Evolutionary conservation across 2,329 filamentous ascomycete species (phyloP).

Genomic region (Trichoderma simmonsii): DNA sequence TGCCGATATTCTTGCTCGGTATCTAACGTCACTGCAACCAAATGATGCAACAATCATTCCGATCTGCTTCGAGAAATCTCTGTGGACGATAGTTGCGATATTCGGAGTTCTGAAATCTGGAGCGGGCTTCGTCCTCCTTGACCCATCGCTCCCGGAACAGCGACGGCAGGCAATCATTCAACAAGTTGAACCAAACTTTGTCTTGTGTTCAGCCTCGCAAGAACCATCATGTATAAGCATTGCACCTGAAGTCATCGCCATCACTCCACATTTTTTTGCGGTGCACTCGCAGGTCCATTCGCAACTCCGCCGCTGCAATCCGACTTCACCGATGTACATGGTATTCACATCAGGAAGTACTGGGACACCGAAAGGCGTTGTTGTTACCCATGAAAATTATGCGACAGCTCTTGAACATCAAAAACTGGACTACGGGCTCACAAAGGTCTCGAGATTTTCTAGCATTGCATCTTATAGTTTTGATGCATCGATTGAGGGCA

Average conservation of each 20-base stretch:
- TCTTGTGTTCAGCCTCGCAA: neutral
- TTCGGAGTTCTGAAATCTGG: neutral
- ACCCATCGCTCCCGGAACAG: neutral
- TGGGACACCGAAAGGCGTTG: constrained; percentile 25
- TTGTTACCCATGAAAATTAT: constrained; percentile 19
- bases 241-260: neutral
- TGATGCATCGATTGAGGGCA: constrained; percentile 22
- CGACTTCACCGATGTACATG: neutral
- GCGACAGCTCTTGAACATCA: constrained; percentile 14
- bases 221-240: neutral
- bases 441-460: constrained; percentile 19
- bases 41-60: neutral
- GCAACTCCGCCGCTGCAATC: neutral
- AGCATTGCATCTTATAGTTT: constrained; percentile 26
- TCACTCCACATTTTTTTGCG: neutral
- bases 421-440: neutral
- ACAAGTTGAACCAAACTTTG: neutral
- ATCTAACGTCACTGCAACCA: neutral
- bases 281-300: neutral
- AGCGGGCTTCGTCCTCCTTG: neutral
- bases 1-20: neutral
- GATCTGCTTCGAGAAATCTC: neutral
- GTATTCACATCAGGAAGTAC: constrained; percentile 25
- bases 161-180: neutral
- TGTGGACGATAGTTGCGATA: neutral